Evolutionary conservation across 345 rosid species (phyloP).

Genomic region (Bruguiera sexangula): DNA sequence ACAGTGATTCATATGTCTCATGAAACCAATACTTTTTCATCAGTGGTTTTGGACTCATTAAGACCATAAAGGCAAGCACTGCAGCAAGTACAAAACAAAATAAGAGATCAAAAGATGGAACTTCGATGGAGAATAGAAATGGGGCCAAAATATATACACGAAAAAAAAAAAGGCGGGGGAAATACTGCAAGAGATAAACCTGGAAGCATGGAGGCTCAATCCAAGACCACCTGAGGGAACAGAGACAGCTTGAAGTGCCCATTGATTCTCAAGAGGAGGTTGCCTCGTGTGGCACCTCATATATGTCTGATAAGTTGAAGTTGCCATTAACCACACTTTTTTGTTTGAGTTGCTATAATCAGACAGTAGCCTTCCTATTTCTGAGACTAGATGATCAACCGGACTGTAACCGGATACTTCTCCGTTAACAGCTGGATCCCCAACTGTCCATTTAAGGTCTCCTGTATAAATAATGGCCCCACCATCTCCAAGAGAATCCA

Average conservation of each 20-base stretch:
- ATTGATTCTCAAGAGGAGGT: constrained; percentile 74
- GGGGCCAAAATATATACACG: neutral
- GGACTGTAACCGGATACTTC: constrained; percentile 41
- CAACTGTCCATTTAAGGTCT: constrained; percentile 70
- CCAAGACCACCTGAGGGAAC: constrained; percentile 79
- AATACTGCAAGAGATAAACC: constrained; percentile 31
- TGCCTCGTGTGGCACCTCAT: constrained; percentile 77
- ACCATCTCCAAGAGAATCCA: constrained; percentile 47
- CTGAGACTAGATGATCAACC: constrained; percentile 59
- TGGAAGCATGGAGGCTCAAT: constrained; percentile 68
- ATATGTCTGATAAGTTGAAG: constrained; percentile 77
- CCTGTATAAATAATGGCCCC: constrained; percentile 77
- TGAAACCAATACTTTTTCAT: constrained; percentile 31
- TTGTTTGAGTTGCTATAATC: constrained; percentile 35
- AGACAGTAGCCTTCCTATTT: constrained; percentile 52
- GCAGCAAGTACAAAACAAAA: constrained; percentile 18
- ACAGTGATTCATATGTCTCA: constrained; percentile 39
- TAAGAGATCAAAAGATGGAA: constrained; percentile 13
- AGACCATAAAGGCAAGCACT: constrained; percentile 16
- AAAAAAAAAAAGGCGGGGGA: neutral
- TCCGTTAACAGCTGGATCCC: constrained; percentile 20
- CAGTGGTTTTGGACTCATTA: constrained; percentile 35
- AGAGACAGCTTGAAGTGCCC: constrained; percentile 82
- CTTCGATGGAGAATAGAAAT: neutral
- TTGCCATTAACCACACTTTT: constrained; percentile 69